Conservation (phyloP, 805 yeast genomes). For the Cephaloascus albidus region DNA sequence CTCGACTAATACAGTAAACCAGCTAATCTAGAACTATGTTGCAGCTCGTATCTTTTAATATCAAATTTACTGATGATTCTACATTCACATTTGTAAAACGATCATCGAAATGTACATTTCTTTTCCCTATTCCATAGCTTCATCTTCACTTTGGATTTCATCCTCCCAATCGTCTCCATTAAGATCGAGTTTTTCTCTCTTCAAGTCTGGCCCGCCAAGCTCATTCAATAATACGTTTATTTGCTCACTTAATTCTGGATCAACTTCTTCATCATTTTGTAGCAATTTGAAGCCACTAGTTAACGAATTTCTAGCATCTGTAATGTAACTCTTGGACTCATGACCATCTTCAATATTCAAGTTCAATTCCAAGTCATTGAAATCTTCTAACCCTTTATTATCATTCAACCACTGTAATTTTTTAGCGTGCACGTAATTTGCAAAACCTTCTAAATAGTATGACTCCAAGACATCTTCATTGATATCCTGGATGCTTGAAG, state of each 20-base stretch:
- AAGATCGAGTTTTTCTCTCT: constrained; percentile 19
- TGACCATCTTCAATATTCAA: constrained; percentile 13
- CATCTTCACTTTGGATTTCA: constrained; percentile 32
- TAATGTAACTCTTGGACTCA: constrained; percentile 16
- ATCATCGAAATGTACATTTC: too few species aligned
- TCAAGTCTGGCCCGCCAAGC: constrained; percentile 54
- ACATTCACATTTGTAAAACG: too few species aligned
- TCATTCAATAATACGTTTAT: constrained; percentile 38
- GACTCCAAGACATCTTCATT: constrained; percentile 81
- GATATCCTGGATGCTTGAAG: constrained; percentile 58
- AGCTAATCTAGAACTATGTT: too few species aligned
- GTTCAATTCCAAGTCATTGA: constrained; percentile 24
- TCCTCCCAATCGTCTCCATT: constrained; percentile 41
- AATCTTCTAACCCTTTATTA: constrained; percentile 28
- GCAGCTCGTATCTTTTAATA: too few species aligned
- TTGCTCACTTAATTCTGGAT: constrained; percentile 50
- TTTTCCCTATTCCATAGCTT: constrained; percentile 4
- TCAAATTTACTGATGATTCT: too few species aligned
- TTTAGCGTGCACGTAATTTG: constrained; percentile 41
- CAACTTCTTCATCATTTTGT: constrained; percentile 35
- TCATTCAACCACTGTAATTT: constrained; percentile 9
- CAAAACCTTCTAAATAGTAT: constrained; percentile 76
- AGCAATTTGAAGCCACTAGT: constrained; percentile 19
- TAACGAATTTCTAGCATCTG: constrained; percentile 34
- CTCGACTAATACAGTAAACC: too few species aligned